Base-by-base conservation (phyloP, 257 asterid species). In the Cynanchum wilfordii region DNA sequence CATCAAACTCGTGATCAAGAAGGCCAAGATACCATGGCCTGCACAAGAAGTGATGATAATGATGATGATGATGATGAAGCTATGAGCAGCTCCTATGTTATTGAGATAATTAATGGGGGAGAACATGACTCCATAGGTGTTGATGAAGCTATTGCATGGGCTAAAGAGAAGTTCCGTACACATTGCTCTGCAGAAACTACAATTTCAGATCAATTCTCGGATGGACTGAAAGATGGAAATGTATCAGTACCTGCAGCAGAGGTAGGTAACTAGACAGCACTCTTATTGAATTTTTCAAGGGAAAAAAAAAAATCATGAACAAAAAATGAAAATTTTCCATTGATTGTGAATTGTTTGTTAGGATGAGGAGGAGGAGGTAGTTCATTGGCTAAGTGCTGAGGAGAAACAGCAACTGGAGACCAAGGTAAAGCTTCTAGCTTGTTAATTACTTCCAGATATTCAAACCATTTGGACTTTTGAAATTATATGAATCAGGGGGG, bases 101-200 rank as follows among this genome's bases (percentile, higher is more conserved):
- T 89, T 56, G 92, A 91, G 83, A 86, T 91, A 78, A 33, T 33
- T 33, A 86, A 42, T 42, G 47, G 75, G 65, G 78, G 87, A 11
- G 87, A 70, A 9, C 33, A 76, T 27, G 94, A 91, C 71, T 85
- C 91, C 11, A 88, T 86, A 24, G 89, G 89, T 27, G 87, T 91
- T 0, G 90, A 89, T 81, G 97, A 91, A 76, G 96, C 96, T 16
- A 89, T 89, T 69, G 97, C 94, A 0, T 91, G 96, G 96, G 97
- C 92, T 0, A 91, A 87, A 76, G 96, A 86, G 87, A 91, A 86
- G 78, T 91, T 80, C 66, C 95, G 84, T 63, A 57, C 82, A 27
- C 84, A 76, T 24, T 72, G 73, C 66, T 72, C 79, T 4, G 84
- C 82, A 84, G 87, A 80, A 36, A 75, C 45, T 55, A 22, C 70